phyloP scores from a whole-genome alignment of 208 protist genomes.

The Polymyxa betae region DNA sequence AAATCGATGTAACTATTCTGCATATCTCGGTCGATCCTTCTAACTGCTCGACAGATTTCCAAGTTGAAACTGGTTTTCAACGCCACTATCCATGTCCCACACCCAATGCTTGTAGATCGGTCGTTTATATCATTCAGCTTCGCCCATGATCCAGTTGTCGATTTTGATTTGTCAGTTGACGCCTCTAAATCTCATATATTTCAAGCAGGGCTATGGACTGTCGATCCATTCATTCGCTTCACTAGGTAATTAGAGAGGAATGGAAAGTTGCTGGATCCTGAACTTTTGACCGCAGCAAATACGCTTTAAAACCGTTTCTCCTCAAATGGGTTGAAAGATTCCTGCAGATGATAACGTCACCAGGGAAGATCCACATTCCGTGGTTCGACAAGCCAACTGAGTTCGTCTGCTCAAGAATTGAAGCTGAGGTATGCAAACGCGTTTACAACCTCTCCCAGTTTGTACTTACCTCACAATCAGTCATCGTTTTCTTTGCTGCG shows the following conservation, averaged over 20 bases:
- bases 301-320: not conserved
- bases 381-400: not conserved
- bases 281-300: not conserved
- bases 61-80: no score
- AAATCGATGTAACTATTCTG: no score
- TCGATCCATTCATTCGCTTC: not conserved
- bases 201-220: not conserved
- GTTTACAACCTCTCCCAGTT: no score
- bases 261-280: not conserved
- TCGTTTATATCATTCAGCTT: not conserved
- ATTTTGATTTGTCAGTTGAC: not conserved
- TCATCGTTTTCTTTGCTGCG: no score
- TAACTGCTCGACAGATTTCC: no score
- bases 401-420: not conserved
- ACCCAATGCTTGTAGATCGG: not conserved
- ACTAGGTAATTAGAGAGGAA: not conserved
- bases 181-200: not conserved
- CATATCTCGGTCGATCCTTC: no score
- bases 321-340: not conserved
- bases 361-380: not conserved
- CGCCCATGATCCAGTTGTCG: not conserved
- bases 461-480: no score
- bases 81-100: no score
- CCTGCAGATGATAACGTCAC: not conserved
- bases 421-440: not conserved